These are phyloP conservation scores for Histomonas meleagridis DNA, from an alignment of 208 protist species.

Conservation along the genomic window DNA sequence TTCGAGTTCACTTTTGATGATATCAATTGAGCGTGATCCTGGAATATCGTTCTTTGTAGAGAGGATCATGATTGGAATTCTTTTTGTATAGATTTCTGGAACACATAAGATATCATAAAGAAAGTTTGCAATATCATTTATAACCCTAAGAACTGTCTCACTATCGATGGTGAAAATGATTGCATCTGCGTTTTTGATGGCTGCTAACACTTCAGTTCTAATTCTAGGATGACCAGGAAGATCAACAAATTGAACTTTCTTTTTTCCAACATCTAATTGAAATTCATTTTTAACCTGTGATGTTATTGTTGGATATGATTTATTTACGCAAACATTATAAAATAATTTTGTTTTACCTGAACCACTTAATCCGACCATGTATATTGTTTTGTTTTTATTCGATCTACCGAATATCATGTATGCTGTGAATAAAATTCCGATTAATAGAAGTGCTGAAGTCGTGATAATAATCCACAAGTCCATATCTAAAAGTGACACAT, in stretches of 20 bases:
- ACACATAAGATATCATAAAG: not conserved
- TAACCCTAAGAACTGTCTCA: not conserved
- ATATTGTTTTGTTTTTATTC: conserved; percentile 1
- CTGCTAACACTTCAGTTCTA: not conserved
- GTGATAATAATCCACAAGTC: no score
- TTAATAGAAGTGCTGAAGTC: no score
- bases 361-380: not conserved
- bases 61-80: not conserved
- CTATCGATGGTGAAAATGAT: conserved; percentile 29
- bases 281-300: not conserved
- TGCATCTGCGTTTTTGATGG: not conserved
- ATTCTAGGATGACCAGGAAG: not conserved
- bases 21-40: not conserved
- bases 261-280: not conserved
- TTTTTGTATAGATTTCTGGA: not conserved
- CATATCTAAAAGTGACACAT: no score
- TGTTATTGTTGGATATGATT: not conserved
- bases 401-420: no score
- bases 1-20: not conserved
- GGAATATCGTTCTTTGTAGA: not conserved
- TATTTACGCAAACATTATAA: not conserved
- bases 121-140: conserved; percentile 19
- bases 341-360: conserved; percentile 7
- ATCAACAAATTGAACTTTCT: not conserved
- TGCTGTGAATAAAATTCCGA: no score